These are phyloP conservation scores for Naganishia friedmannii DNA, from an alignment of 768 basidiomycete species.

Conservation along the genomic window DNA sequence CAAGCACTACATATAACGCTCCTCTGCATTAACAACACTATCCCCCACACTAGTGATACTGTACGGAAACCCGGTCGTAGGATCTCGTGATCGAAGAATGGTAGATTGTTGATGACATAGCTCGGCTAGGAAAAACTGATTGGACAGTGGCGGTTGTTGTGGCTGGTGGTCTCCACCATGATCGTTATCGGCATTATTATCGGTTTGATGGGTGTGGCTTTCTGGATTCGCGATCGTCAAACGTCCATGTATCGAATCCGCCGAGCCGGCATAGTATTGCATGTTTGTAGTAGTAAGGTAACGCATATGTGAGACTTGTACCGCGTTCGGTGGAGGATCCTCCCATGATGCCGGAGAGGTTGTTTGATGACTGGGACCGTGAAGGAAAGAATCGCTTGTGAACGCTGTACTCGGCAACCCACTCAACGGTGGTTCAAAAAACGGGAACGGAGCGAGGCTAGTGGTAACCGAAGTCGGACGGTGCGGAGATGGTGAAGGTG, in stretches of 20 bases:
- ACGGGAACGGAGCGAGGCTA: conserved; percentile 8
- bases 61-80: neutral
- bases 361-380: neutral
- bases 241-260: neutral
- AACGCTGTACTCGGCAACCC: conserved; percentile 12
- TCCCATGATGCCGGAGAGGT: conserved; percentile 15
- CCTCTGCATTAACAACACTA: neutral
- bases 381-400: conserved; percentile 11
- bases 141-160: neutral
- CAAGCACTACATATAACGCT: neutral
- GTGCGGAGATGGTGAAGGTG: conserved; percentile 10
- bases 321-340: neutral
- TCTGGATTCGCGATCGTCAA: neutral
- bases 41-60: conserved; percentile 6
- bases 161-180: too few species aligned
- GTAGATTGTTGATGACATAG: conserved; percentile 16
- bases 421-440: conserved; percentile 4
- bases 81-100: conserved; percentile 10
- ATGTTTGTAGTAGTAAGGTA: neutral
- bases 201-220: neutral
- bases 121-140: conserved; percentile 5
- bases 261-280: neutral
- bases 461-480: neutral
- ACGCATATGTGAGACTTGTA: neutral
- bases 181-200: neutral